Conservation (phyloP, 371 early-diverging fungal species). For the Apophysomyces sp. region DNA sequence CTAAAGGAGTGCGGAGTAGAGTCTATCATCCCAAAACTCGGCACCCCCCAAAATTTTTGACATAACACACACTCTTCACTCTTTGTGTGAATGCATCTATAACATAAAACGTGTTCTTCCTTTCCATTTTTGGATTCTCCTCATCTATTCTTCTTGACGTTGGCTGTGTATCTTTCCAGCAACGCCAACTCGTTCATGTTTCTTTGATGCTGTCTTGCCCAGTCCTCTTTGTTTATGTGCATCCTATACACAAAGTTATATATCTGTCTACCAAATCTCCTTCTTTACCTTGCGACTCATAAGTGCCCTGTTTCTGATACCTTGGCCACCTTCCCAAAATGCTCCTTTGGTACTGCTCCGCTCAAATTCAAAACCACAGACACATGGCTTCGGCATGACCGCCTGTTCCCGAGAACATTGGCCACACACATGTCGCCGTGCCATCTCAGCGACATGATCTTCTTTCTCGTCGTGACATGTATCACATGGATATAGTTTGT, state of each 20-base stretch:
- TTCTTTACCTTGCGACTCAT: conserved; percentile 86
- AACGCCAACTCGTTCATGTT: conserved; percentile 57
- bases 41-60: background rate
- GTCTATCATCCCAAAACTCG: background rate
- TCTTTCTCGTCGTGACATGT: conserved; percentile 88
- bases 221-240: conserved; percentile 46
- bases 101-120: conserved; percentile 3
- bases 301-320: conserved; percentile 73
- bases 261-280: background rate
- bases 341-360: conserved; percentile 47
- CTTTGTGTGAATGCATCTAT: too few species aligned
- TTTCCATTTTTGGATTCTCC: background rate
- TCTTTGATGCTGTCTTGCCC: conserved; percentile 53
- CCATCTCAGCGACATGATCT: conserved; percentile 67
- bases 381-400: conserved; percentile 25
- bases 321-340: conserved; percentile 98
- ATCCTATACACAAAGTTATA: conserved; percentile 24
- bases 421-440: conserved; percentile 92
- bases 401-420: conserved; percentile 87
- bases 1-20: background rate
- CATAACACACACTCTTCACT: background rate
- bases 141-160: conserved; percentile 9
- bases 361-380: conserved; percentile 75
- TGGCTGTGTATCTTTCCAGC: conserved; percentile 30
- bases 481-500: conserved; percentile 86